These are phyloP conservation scores for Psilocybe mexicana DNA, from an alignment of 1,284 basidiomycete species.

Conservation along the genomic window DNA sequence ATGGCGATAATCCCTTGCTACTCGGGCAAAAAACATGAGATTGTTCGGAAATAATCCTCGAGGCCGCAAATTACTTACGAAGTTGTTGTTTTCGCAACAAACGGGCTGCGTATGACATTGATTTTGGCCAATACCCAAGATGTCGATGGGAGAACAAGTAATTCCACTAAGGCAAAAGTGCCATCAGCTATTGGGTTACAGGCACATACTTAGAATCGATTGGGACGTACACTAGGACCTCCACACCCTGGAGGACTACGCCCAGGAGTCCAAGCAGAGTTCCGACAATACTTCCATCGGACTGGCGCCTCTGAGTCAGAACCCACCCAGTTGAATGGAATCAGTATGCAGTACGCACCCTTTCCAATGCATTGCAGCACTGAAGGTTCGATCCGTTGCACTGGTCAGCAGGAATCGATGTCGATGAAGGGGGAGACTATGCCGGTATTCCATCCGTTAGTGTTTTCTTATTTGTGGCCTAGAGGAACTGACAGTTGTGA, in stretches of 20 bases:
- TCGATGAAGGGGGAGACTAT: slow-evolving; percentile 21
- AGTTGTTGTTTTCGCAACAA: slow-evolving; percentile 19
- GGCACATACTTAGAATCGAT: not conserved
- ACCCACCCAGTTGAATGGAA: not conserved
- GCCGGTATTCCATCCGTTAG: not conserved
- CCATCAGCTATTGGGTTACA: slow-evolving; percentile 24
- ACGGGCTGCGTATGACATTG: slow-evolving; percentile 12
- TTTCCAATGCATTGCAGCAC: slow-evolving; percentile 19
- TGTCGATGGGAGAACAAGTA: slow-evolving; percentile 16
- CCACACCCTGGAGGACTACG: slow-evolving; percentile 17
- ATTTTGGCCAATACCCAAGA: slow-evolving; percentile 18
- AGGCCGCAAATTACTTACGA: slow-evolving; percentile 9
- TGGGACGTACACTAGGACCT: slow-evolving; percentile 14
- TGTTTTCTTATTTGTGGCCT: slow-evolving; percentile 4
- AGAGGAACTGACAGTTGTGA: slow-evolving; percentile 15
- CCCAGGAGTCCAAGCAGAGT: slow-evolving; percentile 18
- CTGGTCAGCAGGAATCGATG: slow-evolving; percentile 27
- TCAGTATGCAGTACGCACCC: slow-evolving; percentile 8
- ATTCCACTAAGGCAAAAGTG: slow-evolving; percentile 18
- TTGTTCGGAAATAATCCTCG: too few species aligned
- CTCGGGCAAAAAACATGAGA: not conserved
- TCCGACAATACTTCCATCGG: slow-evolving; percentile 20
- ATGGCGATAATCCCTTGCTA: slow-evolving; percentile 22
- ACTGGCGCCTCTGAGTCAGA: slow-evolving; percentile 16
- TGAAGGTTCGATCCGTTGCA: slow-evolving; percentile 29